These are phyloP conservation scores for Rhipidocladum racemiflorum DNA, from an alignment of 176 grass and related monocot genomes.

Conservation along the genomic window DNA sequence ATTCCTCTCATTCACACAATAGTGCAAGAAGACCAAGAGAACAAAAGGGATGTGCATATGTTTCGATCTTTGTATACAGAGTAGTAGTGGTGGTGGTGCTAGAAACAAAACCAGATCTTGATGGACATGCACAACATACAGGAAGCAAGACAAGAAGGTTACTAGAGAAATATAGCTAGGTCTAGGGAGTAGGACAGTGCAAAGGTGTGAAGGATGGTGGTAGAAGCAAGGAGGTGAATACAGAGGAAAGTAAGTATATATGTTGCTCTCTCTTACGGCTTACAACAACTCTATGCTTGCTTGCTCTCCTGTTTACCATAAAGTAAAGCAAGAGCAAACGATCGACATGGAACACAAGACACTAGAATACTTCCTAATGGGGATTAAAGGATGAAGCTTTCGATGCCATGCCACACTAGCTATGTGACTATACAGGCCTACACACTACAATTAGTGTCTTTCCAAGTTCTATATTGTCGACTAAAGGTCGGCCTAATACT, in stretches of 20 bases:
- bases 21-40: background rate
- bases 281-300: slow-evolving; percentile 8
- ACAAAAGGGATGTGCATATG: background rate
- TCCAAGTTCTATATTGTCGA: background rate
- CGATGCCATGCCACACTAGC: slow-evolving; percentile 29
- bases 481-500: background rate
- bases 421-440: background rate
- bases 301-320: slow-evolving; percentile 26
- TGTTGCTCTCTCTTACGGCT: background rate
- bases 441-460: background rate
- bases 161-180: slow-evolving; percentile 23
- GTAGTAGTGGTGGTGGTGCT: background rate
- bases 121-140: background rate
- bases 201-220: slow-evolving; percentile 21
- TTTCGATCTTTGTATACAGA: background rate
- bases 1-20: background rate
- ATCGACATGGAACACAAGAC: slow-evolving; percentile 41
- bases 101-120: slow-evolving; percentile 23
- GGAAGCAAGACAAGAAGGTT: background rate
- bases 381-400: slow-evolving; percentile 39
- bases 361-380: slow-evolving; percentile 39
- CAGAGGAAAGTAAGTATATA: slow-evolving; percentile 25
- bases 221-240: slow-evolving; percentile 43
- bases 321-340: slow-evolving; percentile 30
- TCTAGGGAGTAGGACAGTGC: slow-evolving; percentile 17